Conservation (phyloP, 2,329 filamentous ascomycete genomes). For the Passalora sequoiae region DNA sequence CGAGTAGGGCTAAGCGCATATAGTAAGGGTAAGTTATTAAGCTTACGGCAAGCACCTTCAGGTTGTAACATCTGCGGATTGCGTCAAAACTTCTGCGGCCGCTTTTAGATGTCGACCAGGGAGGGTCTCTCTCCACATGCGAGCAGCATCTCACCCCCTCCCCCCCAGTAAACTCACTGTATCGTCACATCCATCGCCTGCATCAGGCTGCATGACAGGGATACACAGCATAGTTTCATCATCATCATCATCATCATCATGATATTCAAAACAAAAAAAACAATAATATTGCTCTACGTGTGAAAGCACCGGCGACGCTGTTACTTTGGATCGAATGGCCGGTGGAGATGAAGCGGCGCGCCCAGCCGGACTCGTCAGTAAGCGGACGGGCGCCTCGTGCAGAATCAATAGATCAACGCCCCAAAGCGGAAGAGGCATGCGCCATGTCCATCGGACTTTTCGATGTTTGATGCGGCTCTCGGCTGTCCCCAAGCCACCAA, state of each 20-base stretch:
- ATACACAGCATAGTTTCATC: background rate
- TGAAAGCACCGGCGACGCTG: too few relatives aligned
- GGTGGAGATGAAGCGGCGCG: background rate
- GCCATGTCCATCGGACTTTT: constrained; percentile 19
- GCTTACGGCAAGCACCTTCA: constrained; percentile 3
- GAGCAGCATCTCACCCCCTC: too few relatives aligned
- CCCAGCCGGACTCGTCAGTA: constrained; percentile 6
- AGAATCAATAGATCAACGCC: constrained; percentile 15
- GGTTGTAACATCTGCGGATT: background rate
- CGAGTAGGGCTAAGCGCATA: background rate
- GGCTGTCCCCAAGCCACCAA: constrained; percentile 11
- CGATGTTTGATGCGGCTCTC: constrained; percentile 15
- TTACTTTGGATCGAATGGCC: background rate
- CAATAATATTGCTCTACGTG: too few relatives aligned
- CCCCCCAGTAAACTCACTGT: too few relatives aligned
- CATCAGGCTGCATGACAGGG: background rate
- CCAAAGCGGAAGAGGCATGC: background rate
- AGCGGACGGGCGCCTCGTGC: constrained; percentile 9
- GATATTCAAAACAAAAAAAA: too few relatives aligned
- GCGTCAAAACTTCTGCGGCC: too few relatives aligned
- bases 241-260: too few relatives aligned
- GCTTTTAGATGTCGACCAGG: constrained; percentile 3
- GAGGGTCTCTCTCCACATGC: background rate
- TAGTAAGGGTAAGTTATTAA: too few relatives aligned
- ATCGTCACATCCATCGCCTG: too few relatives aligned